Evolutionary conservation across 805 yeast species (phyloP), one percentile per base, ranked within the genome.

Genomic region (Sungouiozyma ichnusensis): DNA sequence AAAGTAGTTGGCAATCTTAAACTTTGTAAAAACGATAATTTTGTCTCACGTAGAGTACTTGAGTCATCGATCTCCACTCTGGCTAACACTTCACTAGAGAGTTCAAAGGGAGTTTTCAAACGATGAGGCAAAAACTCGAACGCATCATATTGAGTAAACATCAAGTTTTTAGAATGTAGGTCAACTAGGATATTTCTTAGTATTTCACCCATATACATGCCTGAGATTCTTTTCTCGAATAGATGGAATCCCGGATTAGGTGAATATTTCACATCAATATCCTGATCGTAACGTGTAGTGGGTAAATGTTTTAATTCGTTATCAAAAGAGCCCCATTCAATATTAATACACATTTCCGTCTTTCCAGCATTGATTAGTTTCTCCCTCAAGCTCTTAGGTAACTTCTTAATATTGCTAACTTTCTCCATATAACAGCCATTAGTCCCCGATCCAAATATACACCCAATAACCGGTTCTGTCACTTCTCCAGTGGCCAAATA

Each of bases 261-360:
- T 18, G 96, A 83, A 35, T 63, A 63, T 48, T 69, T 72, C 24
- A 66, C 60, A 60, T 90, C 94, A 49, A 90, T 77, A 20, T 65
- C 68, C 38, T 66, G 62, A 66, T 90, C 98, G 60, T 79, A 88
- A 46, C 76, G 74, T 3, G 95, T 84, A 38, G 69, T 73, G 46
- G 97, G 97, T 48, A 90, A 69, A 34, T 78, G 68, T 50, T 76
- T 70, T 47, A 87, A 70, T 17, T 76, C 79, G 58, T 90, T 90
- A 64, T 90, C 97, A 55, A 88, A 90, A 35, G 96, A 86, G 48
- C 97, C 97, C 96, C 97, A 92, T 65, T 92, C 98, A 37, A 96
- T 88, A 67, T 88, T 88, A 53, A 88, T 74, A 48, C 86, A 83
- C 96, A 88, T 88, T 48, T 79, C 77, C 2, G 71, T 68, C 40